These are phyloP conservation scores for Trichoderma oligosporum DNA, from an alignment of 2,329 filamentous ascomycete species.

Conservation along the genomic window DNA sequence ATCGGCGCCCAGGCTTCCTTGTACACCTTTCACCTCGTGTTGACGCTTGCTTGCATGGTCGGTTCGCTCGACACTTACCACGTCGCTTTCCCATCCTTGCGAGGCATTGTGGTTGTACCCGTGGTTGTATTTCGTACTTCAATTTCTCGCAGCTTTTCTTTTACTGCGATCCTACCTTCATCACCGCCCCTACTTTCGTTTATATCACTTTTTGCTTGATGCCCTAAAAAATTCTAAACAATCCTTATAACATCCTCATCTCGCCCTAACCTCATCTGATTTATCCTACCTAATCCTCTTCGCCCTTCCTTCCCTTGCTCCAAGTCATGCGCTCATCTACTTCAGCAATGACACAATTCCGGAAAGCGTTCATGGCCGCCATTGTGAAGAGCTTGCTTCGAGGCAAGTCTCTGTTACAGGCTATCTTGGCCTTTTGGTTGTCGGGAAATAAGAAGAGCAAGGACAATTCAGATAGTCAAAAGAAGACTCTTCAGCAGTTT, in stretches of 20 bases:
- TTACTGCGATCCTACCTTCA: conserved; percentile 4
- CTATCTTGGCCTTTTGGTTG: conserved; percentile 53
- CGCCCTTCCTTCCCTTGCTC: not conserved
- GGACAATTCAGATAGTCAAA: conserved; percentile 25
- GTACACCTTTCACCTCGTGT: conserved; percentile 12
- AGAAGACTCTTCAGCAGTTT: conserved; percentile 46
- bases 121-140: not conserved
- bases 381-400: conserved; percentile 55
- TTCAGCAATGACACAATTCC: conserved; percentile 56
- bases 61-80: not conserved
- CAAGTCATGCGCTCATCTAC: conserved; percentile 49
- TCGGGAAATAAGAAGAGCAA: conserved; percentile 30
- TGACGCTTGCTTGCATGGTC: conserved; percentile 1
- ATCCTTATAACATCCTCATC: conserved; percentile 9
- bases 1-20: conserved; percentile 15
- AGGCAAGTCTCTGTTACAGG: conserved; percentile 57
- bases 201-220: not conserved
- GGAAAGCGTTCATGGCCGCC: conserved; percentile 51
- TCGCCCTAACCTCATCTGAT: conserved; percentile 6
- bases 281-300: not conserved
- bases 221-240: not conserved
- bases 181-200: conserved; percentile 7
- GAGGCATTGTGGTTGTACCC: conserved; percentile 1
- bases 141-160: conserved; percentile 16
- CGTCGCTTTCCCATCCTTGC: conserved; percentile 18